Evolutionary conservation across 805 yeast species (phyloP), one percentile per base, ranked within the genome.

Genomic region (Cyberlindnera bimundalis): DNA sequence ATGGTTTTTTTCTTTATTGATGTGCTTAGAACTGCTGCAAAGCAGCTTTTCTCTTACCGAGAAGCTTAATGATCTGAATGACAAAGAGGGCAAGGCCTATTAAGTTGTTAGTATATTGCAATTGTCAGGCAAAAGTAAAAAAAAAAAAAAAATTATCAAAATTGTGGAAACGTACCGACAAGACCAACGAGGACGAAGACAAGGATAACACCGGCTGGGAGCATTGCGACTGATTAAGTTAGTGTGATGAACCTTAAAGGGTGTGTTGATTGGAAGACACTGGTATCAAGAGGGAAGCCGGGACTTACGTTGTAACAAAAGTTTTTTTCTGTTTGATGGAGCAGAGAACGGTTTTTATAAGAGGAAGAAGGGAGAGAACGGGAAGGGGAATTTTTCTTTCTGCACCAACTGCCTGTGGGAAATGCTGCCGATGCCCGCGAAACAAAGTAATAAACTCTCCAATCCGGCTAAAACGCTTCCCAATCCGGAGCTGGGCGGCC

Each of bases 181-280:
- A 56, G 52, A 42, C 52, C 52, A 34, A 58, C 29, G 29, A 58
- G 40, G 43, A 50, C 53, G 51, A 58, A 58, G 46, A 58, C 61
- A 48, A 58, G 50, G 47, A 58, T 58, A 51, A 58, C 61, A 58
- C 61, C 61, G 33, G 59, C 49, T 58, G 61, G 61, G 41, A 58
- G 56, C 61, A 58, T 57, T 56, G 47, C 46, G 39, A 29, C 24
- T 24, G 12, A 14, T 19, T 16, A 16, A 12, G 36, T 33, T 33
- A 33, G 36, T 33, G n/a, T 19, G n/a, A 14, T 30, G 24, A 12
- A 5, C n/a, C 7, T 15, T 26, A 26, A n/a, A 26, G 28, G 12
- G n/a, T 10, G 24, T 21, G 6, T 21, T 21, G 10, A 6, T 21
- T 21, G 24, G 10, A 7, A 12, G 28, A n/a, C 9, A 26, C 7